Percentiles rank a stretch among this genome's conserved stretches.
Evolutionary conservation across 306 rosid genomes (phyloP).

Genomic region (Rubus idaeus): DNA sequence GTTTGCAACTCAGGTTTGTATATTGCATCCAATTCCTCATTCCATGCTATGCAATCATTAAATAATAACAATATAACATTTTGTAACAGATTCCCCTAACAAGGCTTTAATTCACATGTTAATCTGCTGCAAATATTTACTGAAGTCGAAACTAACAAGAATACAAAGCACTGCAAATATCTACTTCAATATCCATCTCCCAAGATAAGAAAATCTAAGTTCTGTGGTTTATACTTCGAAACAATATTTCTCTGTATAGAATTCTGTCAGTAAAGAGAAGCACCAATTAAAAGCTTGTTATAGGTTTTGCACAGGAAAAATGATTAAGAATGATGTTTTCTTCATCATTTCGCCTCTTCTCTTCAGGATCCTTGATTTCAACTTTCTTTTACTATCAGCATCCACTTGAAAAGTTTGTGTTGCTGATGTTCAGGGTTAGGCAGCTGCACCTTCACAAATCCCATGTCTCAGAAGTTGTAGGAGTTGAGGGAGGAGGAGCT

Average conservation of each 20-base stretch:
- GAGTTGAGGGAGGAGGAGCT: conserved; percentile 32
- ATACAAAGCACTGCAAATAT: conserved; percentile 9
- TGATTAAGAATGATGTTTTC: conserved; percentile 58
- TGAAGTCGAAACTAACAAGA: not conserved
- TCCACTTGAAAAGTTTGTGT: conserved; percentile 53
- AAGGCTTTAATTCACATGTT: conserved; percentile 1
- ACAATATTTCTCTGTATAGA: conserved; percentile 8
- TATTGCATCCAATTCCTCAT: not conserved
- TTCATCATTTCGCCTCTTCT: conserved; percentile 56
- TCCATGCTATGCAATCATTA: not conserved
- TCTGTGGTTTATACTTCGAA: not conserved
- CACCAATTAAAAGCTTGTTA: conserved; percentile 47
- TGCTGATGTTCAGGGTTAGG: conserved; percentile 56
- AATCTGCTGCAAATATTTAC: conserved; percentile 3
- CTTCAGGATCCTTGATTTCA: conserved; percentile 44
- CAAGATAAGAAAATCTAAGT: conserved; percentile 19
- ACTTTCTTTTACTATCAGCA: conserved; percentile 59
- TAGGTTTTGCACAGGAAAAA: conserved; percentile 41
- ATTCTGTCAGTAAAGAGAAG: conserved; percentile 18
- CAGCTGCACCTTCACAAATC: conserved; percentile 24
- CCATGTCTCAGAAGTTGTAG: conserved; percentile 37
- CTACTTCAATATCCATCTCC: conserved; percentile 22
- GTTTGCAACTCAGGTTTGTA: not conserved
- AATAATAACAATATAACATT: not conserved
- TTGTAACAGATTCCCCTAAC: not conserved